Evolutionary conservation across 225 moss, liverwort and hornwort species (phyloP).

Genomic region (Asterella californica): DNA sequence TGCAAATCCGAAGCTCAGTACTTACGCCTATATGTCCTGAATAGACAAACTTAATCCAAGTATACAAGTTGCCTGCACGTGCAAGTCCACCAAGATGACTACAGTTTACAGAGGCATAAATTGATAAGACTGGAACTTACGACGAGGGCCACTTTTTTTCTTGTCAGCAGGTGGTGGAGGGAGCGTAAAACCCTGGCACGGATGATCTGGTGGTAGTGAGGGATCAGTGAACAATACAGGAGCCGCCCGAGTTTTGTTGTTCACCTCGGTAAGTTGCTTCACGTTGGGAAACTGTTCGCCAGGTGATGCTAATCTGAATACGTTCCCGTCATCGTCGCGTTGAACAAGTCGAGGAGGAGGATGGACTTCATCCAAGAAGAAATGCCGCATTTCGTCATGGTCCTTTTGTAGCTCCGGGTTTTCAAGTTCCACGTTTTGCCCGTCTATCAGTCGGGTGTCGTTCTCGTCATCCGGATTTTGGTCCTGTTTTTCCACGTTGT

Average conservation of each 20-base stretch:
- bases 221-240: conserved; percentile 24
- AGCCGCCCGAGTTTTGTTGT: conserved; percentile 16
- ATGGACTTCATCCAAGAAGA: conserved; percentile 18
- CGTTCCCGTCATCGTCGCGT: neutral
- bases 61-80: neutral
- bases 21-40: neutral
- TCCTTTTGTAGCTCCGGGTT: conserved; percentile 24
- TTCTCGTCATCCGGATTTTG: neutral
- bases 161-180: conserved; percentile 66
- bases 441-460: neutral
- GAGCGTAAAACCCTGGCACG: conserved; percentile 58
- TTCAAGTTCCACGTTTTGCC: neutral
- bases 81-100: neutral
- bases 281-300: neutral
- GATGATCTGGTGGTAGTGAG: conserved; percentile 42
- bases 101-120: neutral
- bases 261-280: neutral
- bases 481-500: neutral
- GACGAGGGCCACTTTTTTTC: conserved; percentile 86
- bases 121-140: conserved; percentile 29
- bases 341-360: neutral
- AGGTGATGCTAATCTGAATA: neutral
- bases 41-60: neutral
- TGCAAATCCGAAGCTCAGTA: neutral
- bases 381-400: conserved; percentile 26